Percentiles rank a stretch among this genome's conserved stretches.
Evolutionary conservation across 306 rosid genomes (phyloP).

Genomic region (Acmispon strigosus): DNA sequence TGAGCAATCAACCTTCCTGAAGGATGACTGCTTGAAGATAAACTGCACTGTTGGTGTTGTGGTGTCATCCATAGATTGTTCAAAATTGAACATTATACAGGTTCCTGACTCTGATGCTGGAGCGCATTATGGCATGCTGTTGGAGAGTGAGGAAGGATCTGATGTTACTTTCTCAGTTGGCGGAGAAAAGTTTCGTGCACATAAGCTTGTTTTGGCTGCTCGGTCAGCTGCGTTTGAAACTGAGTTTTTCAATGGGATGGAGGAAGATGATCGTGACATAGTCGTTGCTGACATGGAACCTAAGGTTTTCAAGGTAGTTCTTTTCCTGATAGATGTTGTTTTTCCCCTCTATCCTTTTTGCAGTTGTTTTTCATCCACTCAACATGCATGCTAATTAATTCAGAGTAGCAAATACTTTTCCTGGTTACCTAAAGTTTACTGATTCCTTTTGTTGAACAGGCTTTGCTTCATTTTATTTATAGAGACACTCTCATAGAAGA

Average conservation of each 20-base stretch:
- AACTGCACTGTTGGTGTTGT: slow-evolving; percentile 99
- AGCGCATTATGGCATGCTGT: slow-evolving; percentile 57
- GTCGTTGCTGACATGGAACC: slow-evolving; percentile 71
- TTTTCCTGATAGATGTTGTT: neutral
- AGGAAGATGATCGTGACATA: slow-evolving; percentile 52
- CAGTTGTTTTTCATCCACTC: neutral
- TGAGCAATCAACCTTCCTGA: slow-evolving; percentile 70
- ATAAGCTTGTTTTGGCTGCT: slow-evolving; percentile 86
- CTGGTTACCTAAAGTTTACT: slow-evolving; percentile 24
- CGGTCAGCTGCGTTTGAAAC: slow-evolving; percentile 72
- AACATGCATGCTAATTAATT: neutral
- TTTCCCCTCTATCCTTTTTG: neutral
- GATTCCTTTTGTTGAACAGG: slow-evolving; percentile 51
- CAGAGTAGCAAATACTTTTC: neutral
- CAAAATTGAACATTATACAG: slow-evolving; percentile 65
- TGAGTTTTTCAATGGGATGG: slow-evolving; percentile 52
- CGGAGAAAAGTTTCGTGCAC: slow-evolving; percentile 85
- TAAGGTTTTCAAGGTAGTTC: slow-evolving; percentile 83
- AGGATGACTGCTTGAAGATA: slow-evolving; percentile 94
- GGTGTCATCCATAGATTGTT: slow-evolving; percentile 80
- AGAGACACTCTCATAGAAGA: slow-evolving; percentile 76
- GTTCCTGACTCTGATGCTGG: slow-evolving; percentile 94
- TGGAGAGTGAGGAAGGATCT: slow-evolving; percentile 85
- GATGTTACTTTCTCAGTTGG: slow-evolving; percentile 75
- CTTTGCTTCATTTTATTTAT: slow-evolving; percentile 84